Evolutionary conservation across 768 basidiomycete genomes (phyloP).

Genomic region (Suillus spraguei): DNA sequence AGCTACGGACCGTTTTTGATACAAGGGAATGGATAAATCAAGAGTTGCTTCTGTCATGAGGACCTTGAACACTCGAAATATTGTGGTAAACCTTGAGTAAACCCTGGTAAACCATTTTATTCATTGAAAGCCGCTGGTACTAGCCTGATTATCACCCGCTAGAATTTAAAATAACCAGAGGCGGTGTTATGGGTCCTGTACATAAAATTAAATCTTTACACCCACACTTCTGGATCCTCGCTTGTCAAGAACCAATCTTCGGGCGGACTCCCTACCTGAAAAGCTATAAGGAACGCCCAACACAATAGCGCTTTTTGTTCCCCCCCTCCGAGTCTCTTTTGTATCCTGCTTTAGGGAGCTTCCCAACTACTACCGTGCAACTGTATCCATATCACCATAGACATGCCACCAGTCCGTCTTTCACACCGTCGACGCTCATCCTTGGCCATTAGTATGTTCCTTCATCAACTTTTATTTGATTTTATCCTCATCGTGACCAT

Average conservation of each 20-base stretch:
- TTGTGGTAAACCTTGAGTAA: not conserved
- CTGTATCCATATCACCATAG: slow-evolving; percentile 21
- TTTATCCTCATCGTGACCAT: not conserved
- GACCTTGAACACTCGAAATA: slow-evolving; percentile 15
- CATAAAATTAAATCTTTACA: not conserved
- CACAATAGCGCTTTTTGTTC: slow-evolving; percentile 31
- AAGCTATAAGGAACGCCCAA: slow-evolving; percentile 25
- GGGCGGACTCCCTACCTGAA: slow-evolving; percentile 4
- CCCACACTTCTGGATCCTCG: slow-evolving; percentile 10
- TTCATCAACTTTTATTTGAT: not conserved
- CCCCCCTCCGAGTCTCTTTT: slow-evolving; percentile 19
- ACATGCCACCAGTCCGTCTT: slow-evolving; percentile 39
- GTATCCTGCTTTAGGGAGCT: slow-evolving; percentile 23
- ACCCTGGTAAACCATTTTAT: too few species aligned
- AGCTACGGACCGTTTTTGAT: slow-evolving; percentile 13
- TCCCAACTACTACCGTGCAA: slow-evolving; percentile 14
- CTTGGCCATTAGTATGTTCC: slow-evolving; percentile 34
- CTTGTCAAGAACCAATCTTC: slow-evolving; percentile 10
- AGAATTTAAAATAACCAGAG: not conserved
- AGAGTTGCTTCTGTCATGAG: not conserved
- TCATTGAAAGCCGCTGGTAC: not conserved
- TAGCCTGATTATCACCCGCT: not conserved
- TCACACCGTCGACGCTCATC: slow-evolving; percentile 46
- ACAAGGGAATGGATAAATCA: slow-evolving; percentile 23
- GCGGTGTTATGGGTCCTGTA: slow-evolving; percentile 18